Base-by-base conservation (phyloP, 192 early-diverging fungal species). In the Globomyces pollinis-pini region DNA sequence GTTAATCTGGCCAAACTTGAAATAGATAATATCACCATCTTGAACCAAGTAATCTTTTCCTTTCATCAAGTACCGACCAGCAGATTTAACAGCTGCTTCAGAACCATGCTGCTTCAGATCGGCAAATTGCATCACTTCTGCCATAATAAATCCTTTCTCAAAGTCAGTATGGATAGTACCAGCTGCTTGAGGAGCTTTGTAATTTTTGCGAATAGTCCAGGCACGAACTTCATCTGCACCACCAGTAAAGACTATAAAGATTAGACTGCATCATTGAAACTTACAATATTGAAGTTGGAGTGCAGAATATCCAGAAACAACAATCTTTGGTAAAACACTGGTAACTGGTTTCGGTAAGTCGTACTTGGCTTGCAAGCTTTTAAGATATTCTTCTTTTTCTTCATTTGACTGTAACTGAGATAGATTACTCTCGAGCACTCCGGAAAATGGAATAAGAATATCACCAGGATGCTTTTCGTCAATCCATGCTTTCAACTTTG, bases 141-240 rank as follows among this genome's bases (percentile, higher is more conserved):
- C 93, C 85, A 91, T 88, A 69, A 96, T 93, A 51, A 96, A 94
- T 50, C 85, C 89, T 62, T 71, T 65, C 62, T 80, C 84, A 71
- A 91, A 89, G 59, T 91, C 90, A 28, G 86, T 78, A 67, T 99
- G 93, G 72, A 99, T 96, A 31, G 86, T 88, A 66, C 89, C 86
- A 23, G 93, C 93, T 2, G 93, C 95, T 61, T 91, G 88, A 28
- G 93, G 91, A 38, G 89, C 89, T 72, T 89, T 88, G 39, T 84
- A 79, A 30, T 79, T 77, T 64, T 85, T 81, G 34, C 88, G 75
- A 52, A 94, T 87, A 28, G 91, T 94, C 91, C 91, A 97, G 29
- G 90, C 90, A 44, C 90, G 79, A 20, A 95, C 91, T 76, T 99
- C 94, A 66, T 85, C 81, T 26, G 80, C 84, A 33, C 94, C 93